These are phyloP conservation scores for Stereocaulon alpinum DNA, from an alignment of 495 filamentous ascomycete species.

Conservation along the genomic window DNA sequence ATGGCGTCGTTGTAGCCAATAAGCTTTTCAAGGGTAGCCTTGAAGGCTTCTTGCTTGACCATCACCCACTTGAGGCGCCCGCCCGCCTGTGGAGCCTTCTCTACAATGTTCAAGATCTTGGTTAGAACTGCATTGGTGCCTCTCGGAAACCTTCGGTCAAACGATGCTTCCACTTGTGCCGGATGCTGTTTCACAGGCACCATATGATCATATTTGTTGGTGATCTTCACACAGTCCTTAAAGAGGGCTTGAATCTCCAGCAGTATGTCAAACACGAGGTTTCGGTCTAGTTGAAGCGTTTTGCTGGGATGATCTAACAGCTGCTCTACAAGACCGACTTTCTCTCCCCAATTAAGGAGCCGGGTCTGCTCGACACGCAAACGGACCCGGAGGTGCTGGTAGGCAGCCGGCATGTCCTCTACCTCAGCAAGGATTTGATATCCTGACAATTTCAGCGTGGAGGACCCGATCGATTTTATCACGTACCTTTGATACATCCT, in stretches of 20 bases:
- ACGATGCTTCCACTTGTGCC: not conserved
- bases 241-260: constrained; percentile 14
- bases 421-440: constrained; percentile 13
- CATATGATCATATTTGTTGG: constrained; percentile 4
- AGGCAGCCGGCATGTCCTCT: constrained; percentile 7
- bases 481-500: constrained; percentile 13
- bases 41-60: constrained; percentile 16
- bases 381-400: constrained; percentile 11
- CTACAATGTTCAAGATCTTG: not conserved
- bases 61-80: constrained; percentile 13
- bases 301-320: not conserved
- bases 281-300: constrained; percentile 5
- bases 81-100: constrained; percentile 4
- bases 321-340: constrained; percentile 14
- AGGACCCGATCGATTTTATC: not conserved
- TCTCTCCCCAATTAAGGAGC: constrained; percentile 16
- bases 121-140: not conserved
- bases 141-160: not conserved
- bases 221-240: constrained; percentile 17
- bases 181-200: not conserved
- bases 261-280: constrained; percentile 12
- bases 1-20: constrained; percentile 14
- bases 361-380: constrained; percentile 15
- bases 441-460: constrained; percentile 6
- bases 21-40: constrained; percentile 3